Conservation (phyloP, 768 basidiomycete genomes). For the Termitomyces sp. region DNA sequence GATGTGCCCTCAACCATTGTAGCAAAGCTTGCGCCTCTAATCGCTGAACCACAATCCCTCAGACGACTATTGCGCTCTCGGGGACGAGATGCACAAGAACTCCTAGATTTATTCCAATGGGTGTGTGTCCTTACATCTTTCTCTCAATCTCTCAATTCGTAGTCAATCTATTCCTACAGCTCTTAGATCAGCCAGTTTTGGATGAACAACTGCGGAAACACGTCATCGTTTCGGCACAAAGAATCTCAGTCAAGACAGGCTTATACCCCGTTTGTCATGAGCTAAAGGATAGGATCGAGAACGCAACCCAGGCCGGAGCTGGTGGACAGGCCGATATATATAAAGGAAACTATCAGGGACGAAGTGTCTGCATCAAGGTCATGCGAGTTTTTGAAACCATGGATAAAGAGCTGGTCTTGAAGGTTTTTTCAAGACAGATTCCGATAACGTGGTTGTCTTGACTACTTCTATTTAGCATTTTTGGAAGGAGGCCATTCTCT, state of each 20-base stretch:
- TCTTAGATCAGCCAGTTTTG: background rate
- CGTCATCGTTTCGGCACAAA: background rate
- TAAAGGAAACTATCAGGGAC: background rate
- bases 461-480: background rate
- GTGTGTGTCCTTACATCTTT: no score
- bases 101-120: no score
- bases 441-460: background rate
- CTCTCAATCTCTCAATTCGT: no score
- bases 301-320: background rate
- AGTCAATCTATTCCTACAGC: background rate
- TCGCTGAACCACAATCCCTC: no score
- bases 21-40: no score
- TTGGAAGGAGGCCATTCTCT: slow-evolving; percentile 8
- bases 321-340: slow-evolving; percentile 3
- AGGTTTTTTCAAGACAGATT: background rate
- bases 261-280: background rate
- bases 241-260: background rate
- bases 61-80: no score
- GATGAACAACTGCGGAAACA: background rate
- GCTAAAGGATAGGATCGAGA: background rate
- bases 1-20: no score
- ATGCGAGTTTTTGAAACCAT: background rate
- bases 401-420: background rate
- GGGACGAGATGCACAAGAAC: no score
- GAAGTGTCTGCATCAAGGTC: slow-evolving; percentile 1